Conservation (phyloP, 1,284 basidiomycete species). For the Boletus calvinii region DNA sequence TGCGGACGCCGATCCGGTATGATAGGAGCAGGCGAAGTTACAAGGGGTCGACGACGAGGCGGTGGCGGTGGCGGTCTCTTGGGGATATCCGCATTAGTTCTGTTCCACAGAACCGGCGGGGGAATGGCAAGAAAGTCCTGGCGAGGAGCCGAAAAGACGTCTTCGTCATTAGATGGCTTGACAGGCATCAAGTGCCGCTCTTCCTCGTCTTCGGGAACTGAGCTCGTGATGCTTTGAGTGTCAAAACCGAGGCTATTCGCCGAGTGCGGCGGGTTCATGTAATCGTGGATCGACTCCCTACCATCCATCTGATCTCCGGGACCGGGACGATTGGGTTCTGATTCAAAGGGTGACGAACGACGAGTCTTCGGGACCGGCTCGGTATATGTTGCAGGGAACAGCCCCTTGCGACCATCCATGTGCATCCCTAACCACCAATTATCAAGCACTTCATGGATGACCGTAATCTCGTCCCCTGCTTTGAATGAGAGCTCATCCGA, state of each 20-base stretch:
- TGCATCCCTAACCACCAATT: conserved; percentile 86
- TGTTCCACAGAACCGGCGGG: conserved; percentile 35
- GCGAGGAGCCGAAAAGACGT: conserved; percentile 8
- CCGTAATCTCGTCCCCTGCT: conserved; percentile 69
- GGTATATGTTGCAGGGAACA: conserved; percentile 77
- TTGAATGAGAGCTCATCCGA: conserved; percentile 76
- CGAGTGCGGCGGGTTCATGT: conserved; percentile 42
- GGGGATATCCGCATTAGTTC: conserved; percentile 21
- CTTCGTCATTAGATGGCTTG: conserved; percentile 25
- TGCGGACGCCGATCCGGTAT: conserved; percentile 24
- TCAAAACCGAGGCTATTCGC: conserved; percentile 37
- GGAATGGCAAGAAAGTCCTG: conserved; percentile 21
- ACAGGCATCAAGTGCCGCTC: conserved; percentile 34
- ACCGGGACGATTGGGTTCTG: neutral
- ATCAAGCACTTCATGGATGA: conserved; percentile 74
- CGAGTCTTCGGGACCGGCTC: conserved; percentile 44
- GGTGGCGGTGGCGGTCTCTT: conserved; percentile 39
- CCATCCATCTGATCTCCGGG: conserved; percentile 18
- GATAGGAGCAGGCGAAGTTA: conserved; percentile 14
- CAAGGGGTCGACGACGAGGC: conserved; percentile 38
- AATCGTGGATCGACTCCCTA: conserved; percentile 28
- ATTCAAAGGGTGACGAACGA: conserved; percentile 26
- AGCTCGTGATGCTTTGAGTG: conserved; percentile 43
- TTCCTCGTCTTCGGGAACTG: conserved; percentile 43
- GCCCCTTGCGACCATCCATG: conserved; percentile 57